These are phyloP conservation scores for Sphagnum tenellum DNA, from an alignment of 225 moss, liverwort and hornwort genomes.

Conservation along the genomic window DNA sequence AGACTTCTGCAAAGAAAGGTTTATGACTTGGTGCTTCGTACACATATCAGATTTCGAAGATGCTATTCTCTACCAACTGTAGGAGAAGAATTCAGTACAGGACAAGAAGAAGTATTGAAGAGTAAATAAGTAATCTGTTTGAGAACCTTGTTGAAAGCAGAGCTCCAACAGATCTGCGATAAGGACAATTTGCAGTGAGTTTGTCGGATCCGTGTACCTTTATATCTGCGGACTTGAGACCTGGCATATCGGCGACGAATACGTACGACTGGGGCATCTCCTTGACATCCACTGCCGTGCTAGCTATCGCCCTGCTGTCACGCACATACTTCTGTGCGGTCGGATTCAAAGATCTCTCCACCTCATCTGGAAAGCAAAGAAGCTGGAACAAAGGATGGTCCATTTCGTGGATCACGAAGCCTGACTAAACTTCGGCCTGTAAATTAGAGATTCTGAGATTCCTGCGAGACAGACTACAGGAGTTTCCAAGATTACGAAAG, in stretches of 20 bases:
- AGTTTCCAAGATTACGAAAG: too few species aligned
- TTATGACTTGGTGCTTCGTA: background rate
- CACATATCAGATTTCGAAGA: background rate
- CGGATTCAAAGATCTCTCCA: slow-evolving; percentile 16
- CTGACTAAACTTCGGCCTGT: background rate
- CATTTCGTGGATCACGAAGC: slow-evolving; percentile 17
- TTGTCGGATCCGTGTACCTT: slow-evolving; percentile 9
- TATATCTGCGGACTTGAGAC: slow-evolving; percentile 24
- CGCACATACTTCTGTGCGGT: slow-evolving; percentile 15
- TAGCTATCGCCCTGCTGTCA: slow-evolving; percentile 16
- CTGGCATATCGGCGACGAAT: slow-evolving; percentile 35
- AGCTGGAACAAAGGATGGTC: slow-evolving; percentile 37
- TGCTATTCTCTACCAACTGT: background rate
- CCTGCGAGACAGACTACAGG: background rate
- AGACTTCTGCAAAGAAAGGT: background rate
- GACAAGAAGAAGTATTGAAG: background rate
- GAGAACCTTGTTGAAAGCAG: too few species aligned
- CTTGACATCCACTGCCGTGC: slow-evolving; percentile 40
- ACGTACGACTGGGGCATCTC: slow-evolving; percentile 19
- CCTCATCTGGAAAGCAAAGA: slow-evolving; percentile 15
- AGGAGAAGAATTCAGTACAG: background rate
- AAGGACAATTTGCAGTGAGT: too few species aligned
- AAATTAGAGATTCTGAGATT: background rate
- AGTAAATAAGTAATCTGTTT: background rate
- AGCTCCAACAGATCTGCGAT: too few species aligned